These are phyloP conservation scores for Cinnamomum chago DNA, from an alignment of 164 flowering plant species.

Conservation along the genomic window DNA sequence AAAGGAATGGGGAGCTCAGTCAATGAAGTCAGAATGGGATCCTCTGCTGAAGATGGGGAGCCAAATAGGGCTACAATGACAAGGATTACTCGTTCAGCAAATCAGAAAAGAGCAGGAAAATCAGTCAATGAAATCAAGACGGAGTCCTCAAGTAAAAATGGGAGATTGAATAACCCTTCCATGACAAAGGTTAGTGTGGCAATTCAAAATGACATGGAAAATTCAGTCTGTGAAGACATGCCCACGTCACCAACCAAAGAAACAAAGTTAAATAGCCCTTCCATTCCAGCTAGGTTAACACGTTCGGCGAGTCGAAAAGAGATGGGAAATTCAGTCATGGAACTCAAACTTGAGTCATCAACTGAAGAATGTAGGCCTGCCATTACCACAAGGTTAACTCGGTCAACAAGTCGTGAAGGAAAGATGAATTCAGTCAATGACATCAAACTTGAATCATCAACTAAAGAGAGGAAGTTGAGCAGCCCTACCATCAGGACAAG, in stretches of 20 bases:
- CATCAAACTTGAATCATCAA: neutral
- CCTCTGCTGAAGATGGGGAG: neutral
- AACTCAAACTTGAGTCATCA: neutral
- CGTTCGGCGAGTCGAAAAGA: neutral
- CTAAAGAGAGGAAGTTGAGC: neutral
- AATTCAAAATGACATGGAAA: neutral
- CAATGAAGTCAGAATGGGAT: neutral
- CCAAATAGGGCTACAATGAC: neutral
- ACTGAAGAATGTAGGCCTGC: neutral
- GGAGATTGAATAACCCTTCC: neutral
- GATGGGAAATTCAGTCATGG: neutral
- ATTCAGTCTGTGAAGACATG: neutral
- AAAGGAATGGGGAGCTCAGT: neutral
- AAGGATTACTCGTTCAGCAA: neutral
- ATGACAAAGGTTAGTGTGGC: neutral
- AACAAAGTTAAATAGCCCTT: neutral
- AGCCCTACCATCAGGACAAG: neutral
- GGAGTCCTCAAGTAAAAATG: neutral
- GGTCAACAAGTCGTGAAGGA: neutral
- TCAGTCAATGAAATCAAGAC: neutral
- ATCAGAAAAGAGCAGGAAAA: neutral
- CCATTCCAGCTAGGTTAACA: neutral
- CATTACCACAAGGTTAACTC: conserved; percentile 2
- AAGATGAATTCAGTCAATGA: neutral
- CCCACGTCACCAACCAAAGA: neutral